phyloP scores from a whole-genome alignment of 179 eudicot species.

The Beta lomatogona region DNA sequence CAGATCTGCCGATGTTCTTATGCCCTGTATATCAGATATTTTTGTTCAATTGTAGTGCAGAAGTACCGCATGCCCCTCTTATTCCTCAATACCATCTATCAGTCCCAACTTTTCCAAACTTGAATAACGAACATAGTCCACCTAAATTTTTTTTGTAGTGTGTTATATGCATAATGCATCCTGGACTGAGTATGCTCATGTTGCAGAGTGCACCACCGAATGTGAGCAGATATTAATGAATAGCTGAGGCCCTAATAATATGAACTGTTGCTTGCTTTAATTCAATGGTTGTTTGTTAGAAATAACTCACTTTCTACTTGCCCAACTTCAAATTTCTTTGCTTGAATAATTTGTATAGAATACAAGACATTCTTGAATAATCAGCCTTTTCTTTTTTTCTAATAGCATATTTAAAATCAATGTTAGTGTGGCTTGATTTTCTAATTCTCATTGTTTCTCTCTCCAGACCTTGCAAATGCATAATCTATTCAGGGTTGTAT shows the following conservation, averaged over 20 bases:
- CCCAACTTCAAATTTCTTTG: neutral
- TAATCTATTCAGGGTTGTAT: neutral
- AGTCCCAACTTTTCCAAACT: neutral
- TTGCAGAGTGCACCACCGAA: neutral
- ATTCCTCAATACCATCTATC: neutral
- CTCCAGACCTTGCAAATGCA: neutral
- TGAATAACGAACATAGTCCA: neutral
- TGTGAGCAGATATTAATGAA: neutral
- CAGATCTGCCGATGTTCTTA: neutral
- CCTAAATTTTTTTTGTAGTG: neutral
- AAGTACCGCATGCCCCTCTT: neutral
- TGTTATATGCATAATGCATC: too few species aligned
- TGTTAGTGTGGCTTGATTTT: neutral
- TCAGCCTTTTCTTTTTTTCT: neutral
- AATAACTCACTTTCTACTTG: neutral
- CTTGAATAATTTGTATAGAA: neutral
- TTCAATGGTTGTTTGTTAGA: neutral
- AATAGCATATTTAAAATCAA: neutral
- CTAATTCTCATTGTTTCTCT: neutral
- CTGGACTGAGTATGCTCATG: neutral
- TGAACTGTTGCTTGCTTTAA: conserved; percentile 9
- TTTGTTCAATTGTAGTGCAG: neutral
- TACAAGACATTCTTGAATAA: neutral
- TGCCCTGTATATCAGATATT: neutral
- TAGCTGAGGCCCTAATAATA: neutral